Base-by-base conservation (phyloP, 192 early-diverging fungal species). In the Entophlyctis luteolus region DNA sequence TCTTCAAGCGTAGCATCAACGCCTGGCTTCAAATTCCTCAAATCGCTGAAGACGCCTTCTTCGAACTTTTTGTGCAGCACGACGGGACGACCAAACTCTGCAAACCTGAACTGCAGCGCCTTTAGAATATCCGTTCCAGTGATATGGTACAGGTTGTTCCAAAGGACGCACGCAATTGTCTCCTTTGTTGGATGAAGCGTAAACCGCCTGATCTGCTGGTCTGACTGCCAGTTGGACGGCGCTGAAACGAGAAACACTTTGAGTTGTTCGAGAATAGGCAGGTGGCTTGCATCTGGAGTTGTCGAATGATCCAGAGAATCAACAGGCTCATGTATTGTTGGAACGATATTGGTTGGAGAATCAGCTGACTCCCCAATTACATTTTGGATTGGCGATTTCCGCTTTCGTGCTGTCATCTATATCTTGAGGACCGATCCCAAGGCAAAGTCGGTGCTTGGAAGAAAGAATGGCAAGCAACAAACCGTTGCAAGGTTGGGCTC, bases 81-180 rank as follows among this genome's bases (percentile, higher is more conserved):
- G 18, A 98, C 91, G 14, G 91, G 91, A 10, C 95, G 81, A 37
- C 88, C 88, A 75, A 96, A 91, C 39, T 85, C 89, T 58, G 94
- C 87, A 70, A 98, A 97, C 25, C 96, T 90, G 70, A 90, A 94
- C 38, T 90, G 85, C 1, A 98, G 84, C 0, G 88, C 87, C 28
- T 93, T 82, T 29, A 97, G 91, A 69, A 98, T 97, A 74, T 98
- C 96, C 1, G 95, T 97, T 14, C 94, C 93, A 1, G 96, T 97
- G 42, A 98, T 94, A 75, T 95, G 88, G 69, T 91, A 97, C 23
- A 89, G 85, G 66, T 90, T 84, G 74, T 95, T 93, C 92, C 92
- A 96, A 25, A 92, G 78, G 14, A 97, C 88, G 77, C 96, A 98
- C 2, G 94, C 92, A 62, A 98, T 84, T 49, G 73, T 77, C 73